Conservation (phyloP, 176 grass and related monocot species). For the Zoysia japonica region DNA sequence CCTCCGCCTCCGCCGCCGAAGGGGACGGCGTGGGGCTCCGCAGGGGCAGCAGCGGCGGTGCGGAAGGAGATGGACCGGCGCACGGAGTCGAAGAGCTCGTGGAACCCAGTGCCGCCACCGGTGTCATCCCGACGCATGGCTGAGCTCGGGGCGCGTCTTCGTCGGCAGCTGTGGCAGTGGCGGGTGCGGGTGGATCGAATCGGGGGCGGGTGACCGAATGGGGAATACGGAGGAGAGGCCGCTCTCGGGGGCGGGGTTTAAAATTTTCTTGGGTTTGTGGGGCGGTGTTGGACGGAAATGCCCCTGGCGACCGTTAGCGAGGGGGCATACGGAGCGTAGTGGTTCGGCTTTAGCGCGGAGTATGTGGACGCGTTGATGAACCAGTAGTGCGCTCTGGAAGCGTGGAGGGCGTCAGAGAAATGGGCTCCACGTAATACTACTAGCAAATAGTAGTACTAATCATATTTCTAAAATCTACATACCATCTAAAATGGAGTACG, state of each 20-base stretch:
- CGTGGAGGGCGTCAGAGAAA: background rate
- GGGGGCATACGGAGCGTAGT: slow-evolving; percentile 27
- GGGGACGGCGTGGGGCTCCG: slow-evolving; percentile 35
- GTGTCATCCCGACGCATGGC: slow-evolving; percentile 64
- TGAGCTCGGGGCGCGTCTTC: slow-evolving; percentile 1
- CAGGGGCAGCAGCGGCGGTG: slow-evolving; percentile 32
- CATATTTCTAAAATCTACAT: background rate
- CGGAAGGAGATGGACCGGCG: slow-evolving; percentile 75
- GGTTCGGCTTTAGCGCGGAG: slow-evolving; percentile 19
- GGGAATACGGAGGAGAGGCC: slow-evolving; percentile 26
- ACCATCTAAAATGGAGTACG: background rate
- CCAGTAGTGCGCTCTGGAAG: background rate
- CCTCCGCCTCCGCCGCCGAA: slow-evolving; percentile 29
- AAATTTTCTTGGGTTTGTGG: slow-evolving; percentile 45
- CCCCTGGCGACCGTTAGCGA: slow-evolving; percentile 66
- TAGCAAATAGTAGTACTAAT: background rate
- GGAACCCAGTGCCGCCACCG: slow-evolving; percentile 50
- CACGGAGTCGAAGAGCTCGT: slow-evolving; percentile 90
- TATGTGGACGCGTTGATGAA: slow-evolving; percentile 38
- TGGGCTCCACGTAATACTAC: background rate
- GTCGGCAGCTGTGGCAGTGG: background rate
- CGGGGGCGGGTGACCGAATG: slow-evolving; percentile 7
- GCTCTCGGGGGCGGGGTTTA: slow-evolving; percentile 53
- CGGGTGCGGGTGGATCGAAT: slow-evolving; percentile 29
- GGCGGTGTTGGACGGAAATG: slow-evolving; percentile 38